These are phyloP conservation scores for Ophiosphaerella korrae DNA, from an alignment of 2,329 filamentous ascomycete species.

Conservation along the genomic window DNA sequence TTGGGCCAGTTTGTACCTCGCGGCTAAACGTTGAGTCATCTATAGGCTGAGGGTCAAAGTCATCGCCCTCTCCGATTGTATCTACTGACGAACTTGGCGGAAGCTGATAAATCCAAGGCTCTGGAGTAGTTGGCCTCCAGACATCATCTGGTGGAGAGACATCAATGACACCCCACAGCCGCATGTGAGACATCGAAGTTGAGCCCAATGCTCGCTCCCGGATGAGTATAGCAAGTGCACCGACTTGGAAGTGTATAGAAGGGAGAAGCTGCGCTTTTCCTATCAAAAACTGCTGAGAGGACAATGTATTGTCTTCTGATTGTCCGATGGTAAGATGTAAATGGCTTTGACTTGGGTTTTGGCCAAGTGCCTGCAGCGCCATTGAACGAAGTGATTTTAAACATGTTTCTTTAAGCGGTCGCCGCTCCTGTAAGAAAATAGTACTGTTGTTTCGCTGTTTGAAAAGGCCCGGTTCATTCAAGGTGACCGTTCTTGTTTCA, in stretches of 20 bases:
- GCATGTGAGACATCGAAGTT: constrained; percentile 56
- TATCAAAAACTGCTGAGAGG: constrained; percentile 58
- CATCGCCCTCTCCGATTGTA: not conserved
- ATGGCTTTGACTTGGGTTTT: constrained; percentile 17
- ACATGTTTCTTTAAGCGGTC: constrained; percentile 2
- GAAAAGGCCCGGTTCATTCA: constrained; percentile 57
- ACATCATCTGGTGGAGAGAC: constrained; percentile 7
- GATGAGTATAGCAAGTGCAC: constrained; percentile 59
- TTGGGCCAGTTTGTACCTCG: constrained; percentile 28
- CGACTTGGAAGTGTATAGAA: constrained; percentile 55
- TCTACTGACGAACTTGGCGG: not conserved
- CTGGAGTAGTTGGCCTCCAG: constrained; percentile 3
- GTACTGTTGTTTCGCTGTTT: constrained; percentile 57
- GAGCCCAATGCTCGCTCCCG: constrained; percentile 50
- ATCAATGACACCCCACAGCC: constrained; percentile 60
- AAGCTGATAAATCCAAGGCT: constrained; percentile 19
- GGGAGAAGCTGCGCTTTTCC: constrained; percentile 60
- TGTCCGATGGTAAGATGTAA: constrained; percentile 68
- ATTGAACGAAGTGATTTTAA: constrained; percentile 22
- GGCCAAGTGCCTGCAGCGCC: constrained; percentile 31
- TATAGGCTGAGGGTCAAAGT: not conserved
- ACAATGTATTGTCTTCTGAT: constrained; percentile 53
- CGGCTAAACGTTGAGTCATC: constrained; percentile 9
- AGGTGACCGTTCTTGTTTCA: constrained; percentile 8
- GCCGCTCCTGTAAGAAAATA: constrained; percentile 27